Percentiles rank a stretch among this genome's conserved stretches.
Conservation (phyloP, 768 basidiomycete genomes). For the Auriscalpium microsporum region DNA sequence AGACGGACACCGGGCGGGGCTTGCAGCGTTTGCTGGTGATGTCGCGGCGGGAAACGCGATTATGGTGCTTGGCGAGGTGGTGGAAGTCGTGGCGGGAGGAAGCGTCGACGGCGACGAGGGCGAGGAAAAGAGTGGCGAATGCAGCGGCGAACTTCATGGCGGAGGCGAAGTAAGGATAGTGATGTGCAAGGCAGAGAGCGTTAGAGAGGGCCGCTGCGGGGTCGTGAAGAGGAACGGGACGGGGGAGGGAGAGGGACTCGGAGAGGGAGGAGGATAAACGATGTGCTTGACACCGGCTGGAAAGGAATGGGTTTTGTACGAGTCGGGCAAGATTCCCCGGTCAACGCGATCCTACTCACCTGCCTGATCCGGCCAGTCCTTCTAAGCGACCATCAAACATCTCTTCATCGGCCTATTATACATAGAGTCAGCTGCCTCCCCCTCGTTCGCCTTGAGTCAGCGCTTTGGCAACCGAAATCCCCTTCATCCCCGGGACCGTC, state of each 20-base stretch:
- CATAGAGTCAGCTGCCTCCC: no score
- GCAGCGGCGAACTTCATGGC: conserved; percentile 6
- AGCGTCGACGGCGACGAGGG: conserved; percentile 1
- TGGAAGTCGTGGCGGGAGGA: background rate
- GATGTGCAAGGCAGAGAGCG: background rate
- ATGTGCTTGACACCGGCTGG: no score
- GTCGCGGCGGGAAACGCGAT: background rate
- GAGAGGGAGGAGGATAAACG: background rate
- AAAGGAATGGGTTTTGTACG: no score
- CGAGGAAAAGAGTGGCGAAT: conserved; percentile 1
- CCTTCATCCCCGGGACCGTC: no score
- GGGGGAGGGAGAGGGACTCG: background rate
- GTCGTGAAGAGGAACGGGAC: background rate
- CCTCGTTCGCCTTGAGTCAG: no score
- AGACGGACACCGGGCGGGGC: background rate
- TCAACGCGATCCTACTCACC: no score
- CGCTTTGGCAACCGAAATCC: no score
- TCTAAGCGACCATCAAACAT: no score
- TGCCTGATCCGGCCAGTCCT: no score
- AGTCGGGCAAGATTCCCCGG: no score
- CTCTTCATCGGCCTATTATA: no score
- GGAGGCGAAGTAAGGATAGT: background rate
- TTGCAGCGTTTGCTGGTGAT: background rate
- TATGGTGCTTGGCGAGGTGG: background rate
- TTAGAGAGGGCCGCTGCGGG: background rate